Evolutionary conservation across 176 grass and related monocot genomes (phyloP), one percentile per base, ranked within the genome.

Genomic region (Metroxylon sagu): DNA sequence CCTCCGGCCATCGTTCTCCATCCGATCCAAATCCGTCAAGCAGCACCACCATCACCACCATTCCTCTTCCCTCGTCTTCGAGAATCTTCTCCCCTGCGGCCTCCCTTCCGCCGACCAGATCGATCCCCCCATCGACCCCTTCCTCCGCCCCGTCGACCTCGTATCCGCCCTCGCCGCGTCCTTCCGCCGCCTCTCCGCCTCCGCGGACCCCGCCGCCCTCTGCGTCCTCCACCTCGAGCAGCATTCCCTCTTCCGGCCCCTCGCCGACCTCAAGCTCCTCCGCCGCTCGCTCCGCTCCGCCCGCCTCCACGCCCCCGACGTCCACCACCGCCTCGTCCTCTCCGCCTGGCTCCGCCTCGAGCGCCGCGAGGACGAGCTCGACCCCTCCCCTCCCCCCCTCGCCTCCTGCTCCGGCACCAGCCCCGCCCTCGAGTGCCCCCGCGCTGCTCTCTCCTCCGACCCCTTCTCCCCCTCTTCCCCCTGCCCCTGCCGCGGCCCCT

Each of bases 161-260:
- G 78, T 98, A 12, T 70, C 81, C 0, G 60, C 75, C 16, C 65
- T 78, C 1, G 39, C 65, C 26, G 65, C 29, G 8, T 43, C 35
- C 35, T 43, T 43, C 2, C 19, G 54, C 26, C 4, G 63, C 19
- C 0, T n/a, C 21, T 70, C 50, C 7, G 57, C 58, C 49, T 78
- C 81, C n/a, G 19, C 30, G 1, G 31, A 39, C 18, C 52, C 16
- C 52, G 28, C 65, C 52, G 26, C 18, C 52, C 67, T 92, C 65
- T 98, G 93, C 71, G 87, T 92, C 54, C 78, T 85, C 19, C 74
- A 88, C 79, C 76, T 92, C 53, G 84, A 98, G 87, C 87, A 98
- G 81, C 76, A 79, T 61, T 81, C 93, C 61, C 63, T 92, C 71
- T 73, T 98, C 54, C 63, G 77, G 57, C 76, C 66, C 10, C 18